Percentiles rank a stretch among this genome's conserved stretches.
Conservation (phyloP, 441 rosid species). For the Macaranga tanarius region DNA sequence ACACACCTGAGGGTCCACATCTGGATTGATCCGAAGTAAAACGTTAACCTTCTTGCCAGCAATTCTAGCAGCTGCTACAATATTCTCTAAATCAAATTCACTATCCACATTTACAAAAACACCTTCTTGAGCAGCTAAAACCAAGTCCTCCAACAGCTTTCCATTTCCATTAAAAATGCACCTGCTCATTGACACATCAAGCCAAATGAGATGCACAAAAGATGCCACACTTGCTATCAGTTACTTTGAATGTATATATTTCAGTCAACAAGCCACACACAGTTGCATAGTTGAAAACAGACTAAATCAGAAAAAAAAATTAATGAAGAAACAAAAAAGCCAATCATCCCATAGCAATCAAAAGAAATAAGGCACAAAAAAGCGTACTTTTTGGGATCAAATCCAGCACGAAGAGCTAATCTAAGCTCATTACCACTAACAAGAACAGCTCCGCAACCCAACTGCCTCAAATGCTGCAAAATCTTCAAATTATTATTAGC, state of each 20-base stretch:
- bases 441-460: constrained; percentile 95
- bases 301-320: no score
- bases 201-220: not conserved
- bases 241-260: no score
- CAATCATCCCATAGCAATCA: not conserved
- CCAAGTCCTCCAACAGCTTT: constrained; percentile 89
- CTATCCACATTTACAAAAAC: constrained; percentile 96
- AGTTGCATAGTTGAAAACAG: no score
- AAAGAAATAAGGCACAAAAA: not conserved
- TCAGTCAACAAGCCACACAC: no score
- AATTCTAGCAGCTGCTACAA: constrained; percentile 79
- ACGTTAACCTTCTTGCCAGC: constrained; percentile 91
- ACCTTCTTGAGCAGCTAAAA: constrained; percentile 88
- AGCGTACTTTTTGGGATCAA: constrained; percentile 79
- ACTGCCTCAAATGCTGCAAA: constrained; percentile 82
- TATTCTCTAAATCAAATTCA: constrained; percentile 92
- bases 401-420: constrained; percentile 84
- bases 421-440: constrained; percentile 97
- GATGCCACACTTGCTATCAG: not conserved
- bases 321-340: not conserved
- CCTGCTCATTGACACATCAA: constrained; percentile 36
- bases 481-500: constrained; percentile 91
- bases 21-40: constrained; percentile 94
- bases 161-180: constrained; percentile 97
- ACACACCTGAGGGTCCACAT: constrained; percentile 96